These are phyloP conservation scores for Diaporthe vexans DNA, from an alignment of 2,329 filamentous ascomycete species.

Conservation along the genomic window DNA sequence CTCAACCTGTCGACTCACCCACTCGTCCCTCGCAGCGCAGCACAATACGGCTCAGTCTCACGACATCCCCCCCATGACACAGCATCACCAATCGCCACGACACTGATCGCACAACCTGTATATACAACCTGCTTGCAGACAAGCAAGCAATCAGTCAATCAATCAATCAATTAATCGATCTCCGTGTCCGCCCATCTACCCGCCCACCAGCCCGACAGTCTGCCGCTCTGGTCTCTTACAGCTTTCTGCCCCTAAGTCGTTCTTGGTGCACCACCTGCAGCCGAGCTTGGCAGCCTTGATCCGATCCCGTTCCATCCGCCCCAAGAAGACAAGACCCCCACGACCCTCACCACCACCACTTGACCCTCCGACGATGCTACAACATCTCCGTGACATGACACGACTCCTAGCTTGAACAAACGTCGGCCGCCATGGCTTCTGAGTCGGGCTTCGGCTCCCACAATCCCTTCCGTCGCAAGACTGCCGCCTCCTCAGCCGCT, in stretches of 20 bases:
- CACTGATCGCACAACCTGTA: slow-evolving; percentile 28
- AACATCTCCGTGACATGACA: slow-evolving; percentile 22
- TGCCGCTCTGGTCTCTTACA: background rate
- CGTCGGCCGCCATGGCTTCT: slow-evolving; percentile 50
- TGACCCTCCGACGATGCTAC: slow-evolving; percentile 21
- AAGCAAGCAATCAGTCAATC: slow-evolving; percentile 8
- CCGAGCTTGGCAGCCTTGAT: slow-evolving; percentile 27
- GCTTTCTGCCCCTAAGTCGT: background rate
- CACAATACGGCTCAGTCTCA: background rate
- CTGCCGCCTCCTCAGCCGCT: slow-evolving; percentile 39
- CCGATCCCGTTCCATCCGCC: slow-evolving; percentile 31
- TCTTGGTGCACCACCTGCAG: slow-evolving; percentile 31
- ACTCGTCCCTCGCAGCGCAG: background rate
- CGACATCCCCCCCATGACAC: slow-evolving; percentile 8
- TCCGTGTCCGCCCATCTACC: background rate
- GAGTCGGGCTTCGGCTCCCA: slow-evolving; percentile 57
- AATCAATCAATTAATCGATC: background rate
- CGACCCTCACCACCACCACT: background rate
- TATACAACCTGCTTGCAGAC: slow-evolving; percentile 12
- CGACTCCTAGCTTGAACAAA: slow-evolving; percentile 33
- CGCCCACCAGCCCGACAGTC: background rate
- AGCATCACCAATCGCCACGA: background rate
- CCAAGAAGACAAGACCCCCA: slow-evolving; percentile 4
- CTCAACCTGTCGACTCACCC: background rate
- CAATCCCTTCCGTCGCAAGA: slow-evolving; percentile 68